Conservation (phyloP, 345 rosid species). For the Garcia nutans region DNA sequence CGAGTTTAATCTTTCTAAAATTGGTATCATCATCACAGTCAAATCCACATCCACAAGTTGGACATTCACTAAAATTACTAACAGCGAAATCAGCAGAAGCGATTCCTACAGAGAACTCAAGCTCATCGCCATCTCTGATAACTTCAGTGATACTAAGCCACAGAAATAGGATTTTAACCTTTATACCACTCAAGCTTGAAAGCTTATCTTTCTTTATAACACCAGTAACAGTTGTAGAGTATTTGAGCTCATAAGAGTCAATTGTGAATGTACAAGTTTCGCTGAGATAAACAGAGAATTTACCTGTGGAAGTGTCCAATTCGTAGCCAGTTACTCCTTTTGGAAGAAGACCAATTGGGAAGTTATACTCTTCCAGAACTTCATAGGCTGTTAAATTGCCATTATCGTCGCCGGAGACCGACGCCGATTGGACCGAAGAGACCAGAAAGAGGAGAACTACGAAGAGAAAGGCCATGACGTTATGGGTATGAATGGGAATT, state of each 20-base stretch:
- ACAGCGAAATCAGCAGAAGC: conserved; percentile 44
- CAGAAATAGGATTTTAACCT: conserved; percentile 40
- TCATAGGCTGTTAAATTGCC: conserved; percentile 44
- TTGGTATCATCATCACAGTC: conserved; percentile 27
- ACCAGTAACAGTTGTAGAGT: conserved; percentile 40
- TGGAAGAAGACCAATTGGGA: conserved; percentile 69
- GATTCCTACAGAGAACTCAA: conserved; percentile 49
- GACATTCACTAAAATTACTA: conserved; percentile 35
- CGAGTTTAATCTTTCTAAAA: conserved; percentile 4
- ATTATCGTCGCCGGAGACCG: not conserved
- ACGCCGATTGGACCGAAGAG: not conserved
- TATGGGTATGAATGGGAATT: not conserved
- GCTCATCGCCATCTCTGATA: conserved; percentile 35
- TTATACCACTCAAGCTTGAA: conserved; percentile 38
- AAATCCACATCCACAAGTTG: conserved; percentile 53
- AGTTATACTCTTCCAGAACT: conserved; percentile 42
- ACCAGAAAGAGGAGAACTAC: conserved; percentile 4
- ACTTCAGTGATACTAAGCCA: conserved; percentile 51
- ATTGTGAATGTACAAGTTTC: conserved; percentile 37
- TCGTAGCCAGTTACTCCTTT: conserved; percentile 38
- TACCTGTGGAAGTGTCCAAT: conserved; percentile 39
- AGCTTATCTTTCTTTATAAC: conserved; percentile 37
- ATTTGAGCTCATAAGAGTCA: conserved; percentile 47
- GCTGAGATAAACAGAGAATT: conserved; percentile 35
- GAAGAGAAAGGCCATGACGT: conserved; percentile 3